Conservation (phyloP, 169 alveolate species). For the Theileria annulata region DNA sequence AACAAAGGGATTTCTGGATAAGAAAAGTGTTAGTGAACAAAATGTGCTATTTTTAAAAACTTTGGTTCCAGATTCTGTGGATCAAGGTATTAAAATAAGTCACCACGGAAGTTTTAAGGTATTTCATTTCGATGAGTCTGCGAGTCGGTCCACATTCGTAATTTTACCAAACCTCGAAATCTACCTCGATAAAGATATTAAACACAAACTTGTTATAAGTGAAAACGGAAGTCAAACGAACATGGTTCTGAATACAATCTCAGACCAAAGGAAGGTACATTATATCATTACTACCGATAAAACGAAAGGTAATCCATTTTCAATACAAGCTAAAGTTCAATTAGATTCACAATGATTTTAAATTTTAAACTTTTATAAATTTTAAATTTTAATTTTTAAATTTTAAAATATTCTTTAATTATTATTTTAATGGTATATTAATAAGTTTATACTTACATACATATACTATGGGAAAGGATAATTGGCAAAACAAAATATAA, state of each 20-base stretch:
- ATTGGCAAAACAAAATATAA: neutral
- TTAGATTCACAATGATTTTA: neutral
- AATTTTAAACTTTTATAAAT: neutral
- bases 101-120: slow-evolving; percentile 16
- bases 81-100: neutral
- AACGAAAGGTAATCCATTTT: neutral
- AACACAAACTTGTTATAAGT: neutral
- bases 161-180: slow-evolving; percentile 16
- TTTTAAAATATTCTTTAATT: neutral
- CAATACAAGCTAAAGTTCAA: neutral
- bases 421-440: neutral
- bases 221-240: neutral
- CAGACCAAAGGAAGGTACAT: neutral
- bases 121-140: neutral
- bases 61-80: slow-evolving; percentile 2
- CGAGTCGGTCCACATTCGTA: neutral
- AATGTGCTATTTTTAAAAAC: slow-evolving; percentile 8
- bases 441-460: neutral
- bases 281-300: slow-evolving; percentile 5
- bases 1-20: neutral
- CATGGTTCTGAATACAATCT: slow-evolving; percentile 2
- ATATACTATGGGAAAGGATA: neutral
- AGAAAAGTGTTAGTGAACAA: neutral
- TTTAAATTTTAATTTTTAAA: neutral
- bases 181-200: neutral